phyloP scores from a whole-genome alignment of 345 rosid genomes.

The Gynandropsis gynandra region DNA sequence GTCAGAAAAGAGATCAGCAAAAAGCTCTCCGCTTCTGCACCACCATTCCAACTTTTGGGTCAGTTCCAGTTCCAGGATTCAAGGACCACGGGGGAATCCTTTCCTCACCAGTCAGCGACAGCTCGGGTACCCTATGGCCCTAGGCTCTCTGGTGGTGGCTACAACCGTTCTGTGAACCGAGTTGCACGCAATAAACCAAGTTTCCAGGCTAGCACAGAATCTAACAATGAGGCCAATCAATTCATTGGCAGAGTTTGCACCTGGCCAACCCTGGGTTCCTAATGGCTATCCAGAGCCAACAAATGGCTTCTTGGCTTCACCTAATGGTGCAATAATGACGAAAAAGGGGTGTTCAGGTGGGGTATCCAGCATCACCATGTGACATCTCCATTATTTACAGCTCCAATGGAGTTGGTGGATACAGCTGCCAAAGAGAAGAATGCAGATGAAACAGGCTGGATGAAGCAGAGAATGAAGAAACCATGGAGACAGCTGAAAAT shows the following conservation, averaged over 20 bases:
- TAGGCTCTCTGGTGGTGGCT: constrained; percentile 83
- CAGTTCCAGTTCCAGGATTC: constrained; percentile 62
- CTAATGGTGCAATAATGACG: too few species aligned
- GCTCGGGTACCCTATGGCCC: constrained; percentile 98
- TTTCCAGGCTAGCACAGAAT: constrained; percentile 45
- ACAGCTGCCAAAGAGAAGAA: constrained; percentile 34
- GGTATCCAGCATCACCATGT: too few species aligned
- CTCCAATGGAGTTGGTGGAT: too few species aligned
- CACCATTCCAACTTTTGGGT: constrained; percentile 85
- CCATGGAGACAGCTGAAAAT: too few species aligned
- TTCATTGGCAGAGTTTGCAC: constrained; percentile 82
- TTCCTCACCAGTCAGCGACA: constrained; percentile 89
- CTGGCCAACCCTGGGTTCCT: constrained; percentile 83
- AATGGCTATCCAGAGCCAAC: too few species aligned
- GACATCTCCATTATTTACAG: too few species aligned
- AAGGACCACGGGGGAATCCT: constrained; percentile 84
- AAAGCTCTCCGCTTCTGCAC: constrained; percentile 94
- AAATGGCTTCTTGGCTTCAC: constrained; percentile 46
- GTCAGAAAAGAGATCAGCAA: constrained; percentile 62
- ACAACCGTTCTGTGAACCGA: constrained; percentile 71
- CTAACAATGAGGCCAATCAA: constrained; percentile 49
- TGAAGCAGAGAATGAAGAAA: too few species aligned
- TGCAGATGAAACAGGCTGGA: constrained; percentile 40
- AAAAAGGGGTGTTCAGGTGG: too few species aligned
- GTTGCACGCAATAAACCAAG: constrained; percentile 57